Evolutionary conservation across 169 alveolate genomes (phyloP), one percentile per base, ranked within the genome.

Genomic region (Haemoproteus tartakovskyi): DNA sequence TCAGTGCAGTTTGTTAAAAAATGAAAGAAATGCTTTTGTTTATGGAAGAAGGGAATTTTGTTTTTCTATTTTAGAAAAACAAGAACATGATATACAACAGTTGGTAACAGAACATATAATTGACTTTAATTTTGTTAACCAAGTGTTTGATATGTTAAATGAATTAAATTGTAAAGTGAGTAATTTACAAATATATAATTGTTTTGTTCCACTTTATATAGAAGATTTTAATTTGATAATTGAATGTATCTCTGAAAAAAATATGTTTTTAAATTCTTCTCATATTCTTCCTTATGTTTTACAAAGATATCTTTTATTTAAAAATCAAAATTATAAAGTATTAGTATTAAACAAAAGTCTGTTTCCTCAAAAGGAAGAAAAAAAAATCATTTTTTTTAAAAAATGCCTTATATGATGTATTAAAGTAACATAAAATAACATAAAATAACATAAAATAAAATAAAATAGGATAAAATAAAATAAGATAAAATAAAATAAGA

Each of bases 301-400:
- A 4, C 74, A 67, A 67, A 54, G 82, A 27, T 67, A 67, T 52
- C 45, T 54, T 14, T 43, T 67, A 67, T 67, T 67, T 67, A 67
- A 67, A 38, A 67, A 16, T 26, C 47, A 54, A 9, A 57, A 57
- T 54, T 67, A 24, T 37, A 67, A 21, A 54, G 70, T 67, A 26
- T 43, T 67, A 37, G 29, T 51, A 54, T 46, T 67, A 27, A 54
- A 67, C 56, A 67, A 67, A 33, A 27, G 56, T 9, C 19, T 40
- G 45, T n/a, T 67, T 46, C 82, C 74, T 0, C 41, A 46, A 40
- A 57, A 27, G 24, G 29, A 27, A 47, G 74, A 67, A 47, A 70
- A 51, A 3, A 67, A 41, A 60, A 16, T 67, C 26, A 38, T 26
- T 38, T 67, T 9, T 56, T 24, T 67, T 27, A 67, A 67, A 36